phyloP scores from a whole-genome alignment of 2,329 filamentous ascomycete species.

The Sclerotinia nivalis region DNA sequence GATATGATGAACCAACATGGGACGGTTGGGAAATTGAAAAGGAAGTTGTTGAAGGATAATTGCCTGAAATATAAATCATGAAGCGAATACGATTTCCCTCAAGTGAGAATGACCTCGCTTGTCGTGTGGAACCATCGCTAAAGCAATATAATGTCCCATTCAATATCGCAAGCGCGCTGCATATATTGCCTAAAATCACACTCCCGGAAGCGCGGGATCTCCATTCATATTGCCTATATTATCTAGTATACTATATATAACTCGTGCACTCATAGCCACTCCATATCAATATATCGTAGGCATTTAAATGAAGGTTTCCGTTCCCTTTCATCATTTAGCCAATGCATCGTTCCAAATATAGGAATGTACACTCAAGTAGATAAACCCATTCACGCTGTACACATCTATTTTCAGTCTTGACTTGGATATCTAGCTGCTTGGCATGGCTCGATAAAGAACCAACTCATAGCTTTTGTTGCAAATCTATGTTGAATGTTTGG shows the following conservation, averaged over 20 bases:
- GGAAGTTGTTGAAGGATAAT: constrained; percentile 33
- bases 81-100: neutral
- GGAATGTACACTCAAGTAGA: neutral
- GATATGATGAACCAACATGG: constrained; percentile 52
- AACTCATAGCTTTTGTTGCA: constrained; percentile 27
- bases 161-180: constrained; percentile 21
- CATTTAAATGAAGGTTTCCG: neutral
- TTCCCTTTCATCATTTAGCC: constrained; percentile 8
- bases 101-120: constrained; percentile 1
- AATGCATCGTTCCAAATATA: neutral
- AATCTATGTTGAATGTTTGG: constrained; percentile 25
- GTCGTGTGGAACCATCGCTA: constrained; percentile 11
- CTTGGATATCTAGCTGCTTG: neutral
- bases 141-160: neutral
- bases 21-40: constrained; percentile 36
- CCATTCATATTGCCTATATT: constrained; percentile 22
- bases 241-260: neutral
- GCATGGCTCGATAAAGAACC: neutral
- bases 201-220: constrained; percentile 19
- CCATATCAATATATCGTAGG: neutral
- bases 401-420: neutral
- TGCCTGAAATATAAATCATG: neutral
- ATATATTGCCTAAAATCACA: constrained; percentile 17
- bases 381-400: neutral
- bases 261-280: neutral